Conservation (phyloP, 2,329 filamentous ascomycete species). For the Balansia obtecta region DNA sequence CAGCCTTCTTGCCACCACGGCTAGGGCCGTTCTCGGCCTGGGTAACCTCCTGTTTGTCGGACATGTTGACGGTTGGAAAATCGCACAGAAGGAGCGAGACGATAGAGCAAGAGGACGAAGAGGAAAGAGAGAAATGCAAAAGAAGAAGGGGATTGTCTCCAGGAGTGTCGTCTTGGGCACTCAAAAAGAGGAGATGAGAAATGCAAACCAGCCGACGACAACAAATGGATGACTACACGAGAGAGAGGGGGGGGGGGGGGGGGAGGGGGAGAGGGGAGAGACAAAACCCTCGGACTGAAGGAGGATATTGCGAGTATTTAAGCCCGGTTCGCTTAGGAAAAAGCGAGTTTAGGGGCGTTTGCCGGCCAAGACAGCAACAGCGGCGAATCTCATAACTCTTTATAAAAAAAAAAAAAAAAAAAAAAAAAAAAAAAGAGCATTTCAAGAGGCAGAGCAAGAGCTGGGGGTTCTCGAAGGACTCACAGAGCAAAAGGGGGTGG, state of each 20-base stretch:
- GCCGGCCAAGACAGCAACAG: neutral
- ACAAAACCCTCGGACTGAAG: neutral
- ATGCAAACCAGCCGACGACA: constrained; percentile 1
- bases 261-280: neutral
- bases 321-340: neutral
- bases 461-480: neutral
- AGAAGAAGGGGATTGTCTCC: neutral
- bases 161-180: neutral
- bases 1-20: constrained; percentile 23
- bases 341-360: neutral
- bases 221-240: constrained; percentile 1
- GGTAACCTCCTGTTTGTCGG: constrained; percentile 23
- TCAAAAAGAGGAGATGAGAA: neutral
- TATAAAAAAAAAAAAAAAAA: too few species aligned
- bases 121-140: neutral
- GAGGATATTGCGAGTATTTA: constrained; percentile 7
- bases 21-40: constrained; percentile 22
- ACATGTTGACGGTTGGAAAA: constrained; percentile 17
- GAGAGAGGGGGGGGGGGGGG: neutral
- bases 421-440: neutral
- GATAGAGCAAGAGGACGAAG: neutral
- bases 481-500: neutral
- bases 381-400: neutral
- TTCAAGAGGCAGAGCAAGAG: neutral
- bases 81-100: neutral